Conservation (phyloP, 139 green algal species). For the Chloropicon primus region DNA sequence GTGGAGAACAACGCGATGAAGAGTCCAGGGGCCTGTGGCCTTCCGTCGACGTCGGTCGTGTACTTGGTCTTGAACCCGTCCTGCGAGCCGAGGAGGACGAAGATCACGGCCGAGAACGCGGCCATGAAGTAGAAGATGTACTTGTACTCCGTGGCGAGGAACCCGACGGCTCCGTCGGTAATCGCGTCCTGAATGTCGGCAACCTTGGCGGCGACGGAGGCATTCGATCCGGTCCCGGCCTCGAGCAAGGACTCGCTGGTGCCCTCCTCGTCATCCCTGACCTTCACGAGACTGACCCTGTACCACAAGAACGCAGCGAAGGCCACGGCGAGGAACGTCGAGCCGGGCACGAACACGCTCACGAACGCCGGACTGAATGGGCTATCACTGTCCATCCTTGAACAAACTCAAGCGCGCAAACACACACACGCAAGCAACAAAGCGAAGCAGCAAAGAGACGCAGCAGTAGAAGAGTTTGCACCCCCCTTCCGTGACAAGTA, state of each 20-base stretch:
- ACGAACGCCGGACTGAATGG: not conserved
- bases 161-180: slow-evolving; percentile 70
- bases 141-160: slow-evolving; percentile 92
- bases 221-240: not conserved
- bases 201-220: slow-evolving; percentile 56
- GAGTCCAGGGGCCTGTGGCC: slow-evolving; percentile 32
- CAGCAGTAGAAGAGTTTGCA: no score
- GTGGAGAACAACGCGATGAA: slow-evolving; percentile 84
- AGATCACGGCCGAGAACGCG: slow-evolving; percentile 80
- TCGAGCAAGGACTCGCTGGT: slow-evolving; percentile 22
- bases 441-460: no score
- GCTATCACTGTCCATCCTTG: not conserved
- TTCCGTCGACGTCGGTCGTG: slow-evolving; percentile 33
- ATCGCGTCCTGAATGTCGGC: slow-evolving; percentile 84
- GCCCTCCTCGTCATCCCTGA: not conserved
- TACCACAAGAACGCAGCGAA: slow-evolving; percentile 1
- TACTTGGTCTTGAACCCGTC: slow-evolving; percentile 14
- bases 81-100: slow-evolving; percentile 69
- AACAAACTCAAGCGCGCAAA: no score
- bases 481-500: no score
- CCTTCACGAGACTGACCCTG: not conserved
- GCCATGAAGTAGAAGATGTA: slow-evolving; percentile 38
- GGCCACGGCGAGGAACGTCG: not conserved
- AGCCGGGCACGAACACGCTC: not conserved
- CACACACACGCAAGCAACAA: no score